These are phyloP conservation scores for Fusarium musae DNA, from an alignment of 2,329 filamentous ascomycete species.

Conservation along the genomic window DNA sequence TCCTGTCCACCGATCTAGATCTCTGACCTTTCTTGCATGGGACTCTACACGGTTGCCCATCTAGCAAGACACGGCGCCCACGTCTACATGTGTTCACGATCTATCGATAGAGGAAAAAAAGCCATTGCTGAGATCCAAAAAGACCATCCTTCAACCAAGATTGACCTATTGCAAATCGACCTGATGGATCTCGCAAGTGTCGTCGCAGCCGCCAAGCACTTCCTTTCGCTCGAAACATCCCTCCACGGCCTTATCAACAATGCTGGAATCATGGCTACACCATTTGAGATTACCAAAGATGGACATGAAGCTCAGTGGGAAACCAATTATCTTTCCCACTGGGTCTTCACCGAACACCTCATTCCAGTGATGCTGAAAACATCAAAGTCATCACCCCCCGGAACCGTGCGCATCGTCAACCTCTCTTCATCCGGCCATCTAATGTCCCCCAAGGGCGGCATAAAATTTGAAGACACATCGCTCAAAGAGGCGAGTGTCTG, in stretches of 20 bases:
- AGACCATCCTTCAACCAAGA: neutral
- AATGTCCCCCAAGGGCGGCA: slow-evolving; percentile 21
- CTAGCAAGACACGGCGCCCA: slow-evolving; percentile 28
- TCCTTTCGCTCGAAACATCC: slow-evolving; percentile 4
- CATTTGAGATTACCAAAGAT: slow-evolving; percentile 20
- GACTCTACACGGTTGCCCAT: slow-evolving; percentile 22
- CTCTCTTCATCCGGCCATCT: slow-evolving; percentile 25
- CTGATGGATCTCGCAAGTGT: slow-evolving; percentile 13
- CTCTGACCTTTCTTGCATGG: neutral
- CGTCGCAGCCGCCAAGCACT: slow-evolving; percentile 23
- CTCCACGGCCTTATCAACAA: slow-evolving; percentile 33
- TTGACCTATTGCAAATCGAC: slow-evolving; percentile 24
- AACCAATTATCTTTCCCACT: slow-evolving; percentile 34
- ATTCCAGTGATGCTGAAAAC: slow-evolving; percentile 31
- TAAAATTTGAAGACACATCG: slow-evolving; percentile 7
- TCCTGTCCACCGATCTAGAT: fast-evolving
- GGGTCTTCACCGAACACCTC: slow-evolving; percentile 24
- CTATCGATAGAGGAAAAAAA: neutral
- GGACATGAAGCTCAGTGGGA: slow-evolving; percentile 31
- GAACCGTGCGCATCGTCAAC: slow-evolving; percentile 28
- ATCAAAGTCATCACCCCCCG: neutral
- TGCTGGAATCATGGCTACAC: slow-evolving; percentile 32
- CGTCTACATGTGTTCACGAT: slow-evolving; percentile 28
- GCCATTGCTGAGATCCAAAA: slow-evolving; percentile 13
- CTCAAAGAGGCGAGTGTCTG: neutral